phyloP scores from a whole-genome alignment of 345 rosid species.

The Noccaea caerulescens region DNA sequence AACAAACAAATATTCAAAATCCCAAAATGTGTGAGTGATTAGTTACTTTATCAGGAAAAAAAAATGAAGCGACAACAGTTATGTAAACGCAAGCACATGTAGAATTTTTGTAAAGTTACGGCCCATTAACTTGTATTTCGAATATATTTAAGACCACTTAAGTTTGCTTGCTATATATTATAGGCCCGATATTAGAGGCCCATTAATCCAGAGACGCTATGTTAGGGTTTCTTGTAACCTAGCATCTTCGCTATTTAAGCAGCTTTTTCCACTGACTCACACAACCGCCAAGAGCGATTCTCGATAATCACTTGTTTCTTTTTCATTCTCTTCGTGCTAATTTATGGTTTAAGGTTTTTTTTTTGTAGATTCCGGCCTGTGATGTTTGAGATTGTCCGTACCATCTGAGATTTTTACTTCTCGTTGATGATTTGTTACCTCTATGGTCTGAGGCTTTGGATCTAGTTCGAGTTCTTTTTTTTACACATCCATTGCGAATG shows the following conservation, averaged over 20 bases:
- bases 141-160: not conserved
- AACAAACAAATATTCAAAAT: not conserved
- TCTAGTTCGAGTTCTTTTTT: not conserved
- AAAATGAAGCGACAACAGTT: not conserved
- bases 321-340: not conserved
- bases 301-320: not conserved
- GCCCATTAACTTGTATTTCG: not conserved
- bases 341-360: not conserved
- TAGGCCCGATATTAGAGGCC: not conserved
- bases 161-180: not conserved
- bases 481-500: not conserved
- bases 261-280: not conserved
- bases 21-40: not conserved
- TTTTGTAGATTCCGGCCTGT: conserved; percentile 34
- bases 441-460: conserved; percentile 38
- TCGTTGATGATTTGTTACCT: conserved; percentile 44
- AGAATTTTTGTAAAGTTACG: not conserved
- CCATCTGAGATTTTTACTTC: conserved; percentile 52
- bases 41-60: not conserved
- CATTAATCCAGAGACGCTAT: not conserved
- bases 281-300: not conserved
- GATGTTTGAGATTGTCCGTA: conserved; percentile 67
- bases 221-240: conserved; percentile 31
- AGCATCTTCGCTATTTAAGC: conserved; percentile 23
- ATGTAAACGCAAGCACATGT: not conserved